Evolutionary conservation across 108 stramenopile genomes (phyloP).

Genomic region (Cyclotella cryptica): DNA sequence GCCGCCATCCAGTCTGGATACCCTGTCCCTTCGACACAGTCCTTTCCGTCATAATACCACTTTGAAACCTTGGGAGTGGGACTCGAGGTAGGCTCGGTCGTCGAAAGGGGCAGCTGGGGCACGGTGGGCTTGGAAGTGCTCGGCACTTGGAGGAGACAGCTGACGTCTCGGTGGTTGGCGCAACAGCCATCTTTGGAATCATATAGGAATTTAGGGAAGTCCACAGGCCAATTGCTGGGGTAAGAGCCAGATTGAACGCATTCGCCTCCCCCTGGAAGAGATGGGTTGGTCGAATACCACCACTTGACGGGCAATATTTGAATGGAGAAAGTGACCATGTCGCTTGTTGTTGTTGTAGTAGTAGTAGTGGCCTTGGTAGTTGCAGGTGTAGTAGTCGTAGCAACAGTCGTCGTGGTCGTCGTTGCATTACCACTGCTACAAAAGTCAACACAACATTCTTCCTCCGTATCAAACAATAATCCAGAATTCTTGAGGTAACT

Average conservation of each 20-base stretch:
- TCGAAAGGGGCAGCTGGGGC: too few species aligned
- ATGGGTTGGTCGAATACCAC: not conserved
- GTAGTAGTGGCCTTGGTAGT: not conserved
- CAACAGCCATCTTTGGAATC: slow-evolving; percentile 3
- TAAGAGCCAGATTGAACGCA: not conserved
- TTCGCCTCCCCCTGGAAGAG: slow-evolving; percentile 1
- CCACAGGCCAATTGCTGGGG: not conserved
- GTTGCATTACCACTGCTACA: not conserved
- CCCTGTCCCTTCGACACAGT: too few species aligned
- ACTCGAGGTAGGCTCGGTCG: too few species aligned
- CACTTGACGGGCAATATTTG: not conserved
- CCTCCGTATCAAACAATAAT: not conserved
- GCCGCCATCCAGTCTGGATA: too few species aligned
- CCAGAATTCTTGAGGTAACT: not conserved
- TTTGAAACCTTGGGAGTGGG: too few species aligned
- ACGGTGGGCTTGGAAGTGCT: not conserved
- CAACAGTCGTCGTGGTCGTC: slow-evolving; percentile 3
- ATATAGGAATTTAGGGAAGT: not conserved
- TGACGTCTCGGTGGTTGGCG: not conserved
- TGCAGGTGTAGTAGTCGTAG: slow-evolving; percentile 5
- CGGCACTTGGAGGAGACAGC: not conserved
- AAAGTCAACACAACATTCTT: not conserved
- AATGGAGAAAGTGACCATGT: not conserved
- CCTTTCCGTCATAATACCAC: too few species aligned
- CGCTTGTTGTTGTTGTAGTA: not conserved